These are phyloP conservation scores for Nitzschia palea DNA, from an alignment of 108 stramenopile genomes.

Conservation along the genomic window DNA sequence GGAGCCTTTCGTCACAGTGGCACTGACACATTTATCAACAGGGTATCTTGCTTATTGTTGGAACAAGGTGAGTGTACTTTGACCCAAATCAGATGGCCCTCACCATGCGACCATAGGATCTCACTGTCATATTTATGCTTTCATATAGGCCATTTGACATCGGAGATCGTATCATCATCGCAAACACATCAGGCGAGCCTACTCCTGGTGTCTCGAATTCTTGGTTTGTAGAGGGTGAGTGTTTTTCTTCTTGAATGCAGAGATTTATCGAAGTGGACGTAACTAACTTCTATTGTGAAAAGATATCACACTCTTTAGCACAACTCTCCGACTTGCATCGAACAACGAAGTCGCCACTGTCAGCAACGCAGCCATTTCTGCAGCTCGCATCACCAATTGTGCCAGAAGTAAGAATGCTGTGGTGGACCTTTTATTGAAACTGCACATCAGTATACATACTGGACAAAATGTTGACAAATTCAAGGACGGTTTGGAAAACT, in stretches of 20 bases:
- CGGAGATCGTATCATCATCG: conserved; percentile 80
- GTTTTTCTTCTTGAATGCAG: neutral
- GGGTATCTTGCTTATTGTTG: conserved; percentile 71
- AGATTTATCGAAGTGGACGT: neutral
- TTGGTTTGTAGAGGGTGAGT: conserved; percentile 82
- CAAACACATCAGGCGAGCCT: conserved; percentile 25
- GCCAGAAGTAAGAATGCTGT: conserved; percentile 62
- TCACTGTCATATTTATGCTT: neutral
- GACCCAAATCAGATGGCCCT: neutral
- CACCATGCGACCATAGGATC: neutral
- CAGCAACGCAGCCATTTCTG: conserved; percentile 61
- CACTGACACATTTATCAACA: neutral
- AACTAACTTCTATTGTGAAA: neutral
- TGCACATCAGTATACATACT: conserved; percentile 44
- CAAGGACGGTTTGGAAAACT: conserved; percentile 53
- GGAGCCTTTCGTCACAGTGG: neutral
- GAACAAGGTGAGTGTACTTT: conserved; percentile 32
- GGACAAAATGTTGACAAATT: conserved; percentile 57
- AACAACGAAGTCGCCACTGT: conserved; percentile 78
- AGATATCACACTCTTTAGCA: conserved; percentile 68
- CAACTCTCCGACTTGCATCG: conserved; percentile 58
- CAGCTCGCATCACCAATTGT: conserved; percentile 69
- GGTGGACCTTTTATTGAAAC: conserved; percentile 36
- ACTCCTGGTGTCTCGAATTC: conserved; percentile 33
- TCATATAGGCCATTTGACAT: conserved; percentile 69